A percentile compares a stretch with the other conserved stretches of the same genome.
phyloP scores from a whole-genome alignment of 768 basidiomycete species.

The Pleurotus tuoliensis region DNA sequence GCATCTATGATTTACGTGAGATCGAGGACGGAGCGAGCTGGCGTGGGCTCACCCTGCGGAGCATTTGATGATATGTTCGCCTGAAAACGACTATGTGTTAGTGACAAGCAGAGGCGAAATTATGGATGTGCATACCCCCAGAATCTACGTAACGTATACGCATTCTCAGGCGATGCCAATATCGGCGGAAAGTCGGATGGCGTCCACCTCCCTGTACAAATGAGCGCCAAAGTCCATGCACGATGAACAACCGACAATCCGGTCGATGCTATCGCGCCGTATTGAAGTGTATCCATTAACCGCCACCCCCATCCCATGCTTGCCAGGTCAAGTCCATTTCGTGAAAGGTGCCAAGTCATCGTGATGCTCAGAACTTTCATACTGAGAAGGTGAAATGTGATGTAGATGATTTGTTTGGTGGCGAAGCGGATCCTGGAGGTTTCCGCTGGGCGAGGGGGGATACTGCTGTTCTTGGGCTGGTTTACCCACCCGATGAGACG shows the following conservation, averaged over 20 bases:
- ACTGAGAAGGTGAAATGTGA: neutral
- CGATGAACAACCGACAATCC: neutral
- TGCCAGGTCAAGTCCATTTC: neutral
- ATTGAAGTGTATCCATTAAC: neutral
- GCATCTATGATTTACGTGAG: constrained; percentile 12
- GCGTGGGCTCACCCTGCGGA: constrained; percentile 20
- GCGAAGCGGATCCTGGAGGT: neutral
- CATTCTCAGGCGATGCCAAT: constrained; percentile 23
- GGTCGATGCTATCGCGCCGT: neutral
- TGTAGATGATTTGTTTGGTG: neutral
- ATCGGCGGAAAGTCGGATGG: constrained; percentile 24
- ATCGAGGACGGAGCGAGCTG: neutral
- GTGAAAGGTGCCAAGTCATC: neutral
- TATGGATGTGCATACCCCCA: constrained; percentile 26
- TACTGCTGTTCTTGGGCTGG: constrained; percentile 1
- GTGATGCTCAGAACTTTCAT: neutral
- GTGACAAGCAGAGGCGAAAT: neutral
- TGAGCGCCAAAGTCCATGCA: neutral
- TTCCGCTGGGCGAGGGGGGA: neutral
- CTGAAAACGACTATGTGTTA: constrained; percentile 10
- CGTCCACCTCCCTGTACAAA: neutral
- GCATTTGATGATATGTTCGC: constrained; percentile 26
- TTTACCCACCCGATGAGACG: neutral
- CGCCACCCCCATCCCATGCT: neutral
- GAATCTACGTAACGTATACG: constrained; percentile 26